Conservation (phyloP, 2,329 filamentous ascomycete genomes). For the Ceratocystis albifundus region DNA sequence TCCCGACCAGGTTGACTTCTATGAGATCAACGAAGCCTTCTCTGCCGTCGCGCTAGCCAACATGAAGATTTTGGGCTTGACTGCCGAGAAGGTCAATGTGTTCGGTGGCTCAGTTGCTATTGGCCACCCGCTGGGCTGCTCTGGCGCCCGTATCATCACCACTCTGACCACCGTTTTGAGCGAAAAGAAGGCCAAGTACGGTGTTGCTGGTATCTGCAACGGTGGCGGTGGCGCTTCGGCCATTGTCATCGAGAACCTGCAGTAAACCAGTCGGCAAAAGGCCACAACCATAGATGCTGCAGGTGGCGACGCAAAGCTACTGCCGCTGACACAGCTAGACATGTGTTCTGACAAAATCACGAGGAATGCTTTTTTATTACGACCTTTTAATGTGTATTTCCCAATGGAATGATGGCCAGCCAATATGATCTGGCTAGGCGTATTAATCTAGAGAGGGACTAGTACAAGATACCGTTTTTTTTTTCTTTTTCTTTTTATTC, state of each 20-base stretch:
- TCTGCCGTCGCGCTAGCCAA: conserved; percentile 93
- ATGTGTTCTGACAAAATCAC: conserved; percentile 8
- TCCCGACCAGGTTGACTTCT: conserved; percentile 70
- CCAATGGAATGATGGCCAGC: not conserved
- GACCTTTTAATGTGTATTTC: conserved; percentile 15
- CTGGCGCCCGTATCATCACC: conserved; percentile 83
- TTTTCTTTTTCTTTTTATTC: conserved; percentile 1
- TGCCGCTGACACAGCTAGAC: not conserved
- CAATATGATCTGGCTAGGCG: not conserved
- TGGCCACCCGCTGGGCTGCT: conserved; percentile 87
- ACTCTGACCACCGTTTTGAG: conserved; percentile 80
- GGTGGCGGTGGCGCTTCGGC: conserved; percentile 92
- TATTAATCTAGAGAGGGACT: not conserved
- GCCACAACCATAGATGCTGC: not conserved
- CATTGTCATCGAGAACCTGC: conserved; percentile 70
- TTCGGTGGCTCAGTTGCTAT: conserved; percentile 92
- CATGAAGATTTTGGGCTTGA: conserved; percentile 75
- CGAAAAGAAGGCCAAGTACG: conserved; percentile 87
- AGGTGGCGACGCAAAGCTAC: not conserved
- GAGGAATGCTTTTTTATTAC: conserved; percentile 12
- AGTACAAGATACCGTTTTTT: not conserved
- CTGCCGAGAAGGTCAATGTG: conserved; percentile 81
- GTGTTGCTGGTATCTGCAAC: conserved; percentile 92
- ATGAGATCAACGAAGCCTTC: conserved; percentile 99
- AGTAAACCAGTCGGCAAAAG: conserved; percentile 33